Conservation (phyloP, 768 basidiomycete species). For the Phaffia australis region DNA sequence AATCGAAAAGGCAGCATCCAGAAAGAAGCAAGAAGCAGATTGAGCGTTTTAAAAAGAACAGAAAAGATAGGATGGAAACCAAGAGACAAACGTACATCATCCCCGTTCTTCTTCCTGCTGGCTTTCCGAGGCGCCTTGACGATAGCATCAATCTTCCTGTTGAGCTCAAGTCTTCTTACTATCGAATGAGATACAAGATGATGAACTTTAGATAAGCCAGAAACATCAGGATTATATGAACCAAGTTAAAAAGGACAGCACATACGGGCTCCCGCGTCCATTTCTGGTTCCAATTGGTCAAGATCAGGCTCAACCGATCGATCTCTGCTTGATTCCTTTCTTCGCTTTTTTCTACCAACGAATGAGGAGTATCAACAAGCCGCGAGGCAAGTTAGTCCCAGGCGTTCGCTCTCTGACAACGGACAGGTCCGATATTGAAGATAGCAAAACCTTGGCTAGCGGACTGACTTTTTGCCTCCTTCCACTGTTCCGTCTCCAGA, state of each 20-base stretch:
- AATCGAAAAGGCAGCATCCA: not conserved
- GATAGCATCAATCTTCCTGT: constrained; percentile 76
- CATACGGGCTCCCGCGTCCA: constrained; percentile 56
- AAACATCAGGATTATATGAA: not conserved
- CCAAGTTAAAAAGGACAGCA: constrained; percentile 22
- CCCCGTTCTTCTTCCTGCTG: constrained; percentile 58
- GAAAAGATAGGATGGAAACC: not conserved
- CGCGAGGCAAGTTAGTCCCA: not conserved
- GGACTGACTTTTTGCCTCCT: constrained; percentile 34
- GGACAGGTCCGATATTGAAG: not conserved
- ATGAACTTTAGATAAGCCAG: not conserved
- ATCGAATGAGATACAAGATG: constrained; percentile 18
- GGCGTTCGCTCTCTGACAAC: not conserved
- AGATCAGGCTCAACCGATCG: constrained; percentile 47
- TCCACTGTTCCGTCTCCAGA: constrained; percentile 33
- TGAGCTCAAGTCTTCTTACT: constrained; percentile 68
- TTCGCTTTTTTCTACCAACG: constrained; percentile 40
- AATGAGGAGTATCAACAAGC: not conserved
- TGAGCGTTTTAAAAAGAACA: not conserved
- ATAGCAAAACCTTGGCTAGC: constrained; percentile 1
- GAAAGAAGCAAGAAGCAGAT: not conserved
- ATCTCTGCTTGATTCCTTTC: constrained; percentile 44
- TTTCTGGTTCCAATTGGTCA: no score
- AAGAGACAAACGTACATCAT: constrained; percentile 46
- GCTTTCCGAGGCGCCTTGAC: constrained; percentile 65